phyloP scores from a whole-genome alignment of 805 yeast genomes.

The Clavispora fructus region DNA sequence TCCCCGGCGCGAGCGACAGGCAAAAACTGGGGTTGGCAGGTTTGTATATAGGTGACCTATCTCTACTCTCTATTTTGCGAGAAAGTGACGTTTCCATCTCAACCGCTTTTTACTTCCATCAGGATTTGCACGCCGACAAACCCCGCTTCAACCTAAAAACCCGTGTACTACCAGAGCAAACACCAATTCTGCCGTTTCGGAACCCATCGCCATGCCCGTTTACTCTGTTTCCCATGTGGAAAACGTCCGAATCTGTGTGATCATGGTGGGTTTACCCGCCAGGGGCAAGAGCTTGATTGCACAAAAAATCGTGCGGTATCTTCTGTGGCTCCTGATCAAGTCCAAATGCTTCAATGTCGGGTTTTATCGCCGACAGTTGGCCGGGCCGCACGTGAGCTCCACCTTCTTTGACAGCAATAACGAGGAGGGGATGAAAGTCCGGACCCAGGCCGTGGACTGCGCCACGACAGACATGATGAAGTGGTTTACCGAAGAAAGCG shows the following conservation, averaged over 20 bases:
- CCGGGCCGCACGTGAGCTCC: slow-evolving; percentile 45
- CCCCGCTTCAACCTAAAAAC: background rate
- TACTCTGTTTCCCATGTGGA: slow-evolving; percentile 57
- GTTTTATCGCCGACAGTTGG: slow-evolving; percentile 59
- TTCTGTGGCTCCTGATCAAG: slow-evolving; percentile 85
- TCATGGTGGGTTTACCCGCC: slow-evolving; percentile 85
- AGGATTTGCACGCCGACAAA: background rate
- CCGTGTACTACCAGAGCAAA: background rate
- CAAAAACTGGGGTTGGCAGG: background rate
- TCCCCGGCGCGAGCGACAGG: background rate
- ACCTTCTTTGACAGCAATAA: slow-evolving; percentile 72
- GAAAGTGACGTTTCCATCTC: background rate
- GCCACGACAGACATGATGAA: slow-evolving; percentile 78
- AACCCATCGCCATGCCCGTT: slow-evolving; percentile 43
- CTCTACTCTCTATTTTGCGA: too few relatives aligned
- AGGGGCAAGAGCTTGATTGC: slow-evolving; percentile 94
- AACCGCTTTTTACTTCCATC: background rate
- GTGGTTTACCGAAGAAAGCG: slow-evolving; percentile 78
- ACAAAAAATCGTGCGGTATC: slow-evolving; percentile 86
- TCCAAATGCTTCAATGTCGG: slow-evolving; percentile 91
- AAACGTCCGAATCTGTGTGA: slow-evolving; percentile 75
- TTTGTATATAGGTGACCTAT: background rate
- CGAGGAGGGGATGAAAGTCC: slow-evolving; percentile 53
- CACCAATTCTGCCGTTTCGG: background rate
- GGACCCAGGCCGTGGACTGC: slow-evolving; percentile 62